Conservation (phyloP, 2,329 filamentous ascomycete species). For the Phialophora chinensis region DNA sequence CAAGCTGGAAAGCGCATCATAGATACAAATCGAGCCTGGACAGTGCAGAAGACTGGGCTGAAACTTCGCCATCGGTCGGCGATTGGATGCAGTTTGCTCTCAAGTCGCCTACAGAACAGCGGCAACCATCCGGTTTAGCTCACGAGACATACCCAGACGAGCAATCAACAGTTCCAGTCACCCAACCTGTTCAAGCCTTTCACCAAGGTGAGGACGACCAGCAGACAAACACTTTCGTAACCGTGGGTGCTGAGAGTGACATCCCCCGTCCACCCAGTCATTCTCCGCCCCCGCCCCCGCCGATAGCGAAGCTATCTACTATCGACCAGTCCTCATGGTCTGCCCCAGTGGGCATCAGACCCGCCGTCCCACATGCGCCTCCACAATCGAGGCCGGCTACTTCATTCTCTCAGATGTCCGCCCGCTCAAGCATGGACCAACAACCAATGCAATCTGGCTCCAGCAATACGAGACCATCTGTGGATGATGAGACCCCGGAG, state of each 20-base stretch:
- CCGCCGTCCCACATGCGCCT: slow-evolving; percentile 12
- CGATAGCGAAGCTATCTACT: slow-evolving; percentile 25
- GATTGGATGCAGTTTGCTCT: slow-evolving; percentile 56
- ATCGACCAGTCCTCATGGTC: slow-evolving; percentile 36
- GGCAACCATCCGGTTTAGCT: slow-evolving; percentile 25
- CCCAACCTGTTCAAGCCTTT: slow-evolving; percentile 1
- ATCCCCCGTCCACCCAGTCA: slow-evolving; percentile 37
- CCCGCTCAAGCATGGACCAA: slow-evolving; percentile 30
- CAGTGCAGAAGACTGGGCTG: slow-evolving; percentile 55
- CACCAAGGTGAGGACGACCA: neutral
- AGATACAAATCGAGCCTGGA: slow-evolving; percentile 51
- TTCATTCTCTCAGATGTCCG: slow-evolving; percentile 31
- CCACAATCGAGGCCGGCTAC: slow-evolving; percentile 31
- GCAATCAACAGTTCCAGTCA: slow-evolving; percentile 7
- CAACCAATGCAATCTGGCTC: slow-evolving; percentile 24
- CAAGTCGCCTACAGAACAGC: slow-evolving; percentile 23
- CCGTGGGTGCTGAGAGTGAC: slow-evolving; percentile 10
- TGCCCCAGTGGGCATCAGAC: slow-evolving; percentile 24
- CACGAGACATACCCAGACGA: slow-evolving; percentile 21
- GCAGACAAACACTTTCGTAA: slow-evolving; percentile 1
- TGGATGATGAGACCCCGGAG: slow-evolving; percentile 51
- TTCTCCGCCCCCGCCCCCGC: slow-evolving; percentile 39
- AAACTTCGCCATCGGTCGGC: slow-evolving; percentile 56
- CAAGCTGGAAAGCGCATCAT: slow-evolving; percentile 36
- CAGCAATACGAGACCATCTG: slow-evolving; percentile 25